Evolutionary conservation across 768 basidiomycete species (phyloP).

Genomic region (Phylloporus rhodoxanthus): DNA sequence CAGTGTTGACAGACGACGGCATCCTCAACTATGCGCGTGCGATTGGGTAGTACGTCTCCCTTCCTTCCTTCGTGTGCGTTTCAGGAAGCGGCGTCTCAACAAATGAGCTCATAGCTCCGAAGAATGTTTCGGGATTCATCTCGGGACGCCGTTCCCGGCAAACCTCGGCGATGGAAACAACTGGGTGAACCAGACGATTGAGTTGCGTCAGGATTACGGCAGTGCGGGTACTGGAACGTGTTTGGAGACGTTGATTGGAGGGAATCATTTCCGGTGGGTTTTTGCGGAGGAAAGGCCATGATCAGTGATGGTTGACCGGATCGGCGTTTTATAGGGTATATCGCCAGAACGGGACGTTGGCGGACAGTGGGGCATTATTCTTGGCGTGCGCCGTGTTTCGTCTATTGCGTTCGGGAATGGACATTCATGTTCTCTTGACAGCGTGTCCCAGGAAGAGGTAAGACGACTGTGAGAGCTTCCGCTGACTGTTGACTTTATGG

Average conservation of each 20-base stretch:
- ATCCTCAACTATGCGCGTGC: slow-evolving; percentile 55
- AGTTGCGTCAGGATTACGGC: slow-evolving; percentile 42
- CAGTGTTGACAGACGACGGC: slow-evolving; percentile 50
- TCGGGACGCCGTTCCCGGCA: slow-evolving; percentile 35
- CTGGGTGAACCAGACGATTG: slow-evolving; percentile 38
- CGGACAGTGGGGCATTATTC: slow-evolving; percentile 49
- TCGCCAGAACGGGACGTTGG: slow-evolving; percentile 52
- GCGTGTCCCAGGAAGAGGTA: slow-evolving; percentile 46
- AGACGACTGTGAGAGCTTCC: neutral
- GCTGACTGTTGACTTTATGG: neutral
- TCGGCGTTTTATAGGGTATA: slow-evolving; percentile 32
- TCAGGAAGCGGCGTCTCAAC: neutral
- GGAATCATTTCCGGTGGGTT: slow-evolving; percentile 43
- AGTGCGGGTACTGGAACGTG: slow-evolving; percentile 37
- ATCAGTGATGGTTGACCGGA: neutral
- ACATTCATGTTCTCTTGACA: slow-evolving; percentile 8
- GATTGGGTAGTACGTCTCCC: slow-evolving; percentile 51
- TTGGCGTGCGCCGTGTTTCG: slow-evolving; percentile 41
- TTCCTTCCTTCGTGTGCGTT: neutral
- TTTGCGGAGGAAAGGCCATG: neutral
- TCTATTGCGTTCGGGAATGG: neutral
- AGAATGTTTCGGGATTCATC: slow-evolving; percentile 37
- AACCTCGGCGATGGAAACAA: slow-evolving; percentile 47
- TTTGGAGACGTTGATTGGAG: slow-evolving; percentile 40
- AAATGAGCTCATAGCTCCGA: slow-evolving; percentile 24